Conservation (phyloP, 257 asterid species). For the Plectranthus barbatus region DNA sequence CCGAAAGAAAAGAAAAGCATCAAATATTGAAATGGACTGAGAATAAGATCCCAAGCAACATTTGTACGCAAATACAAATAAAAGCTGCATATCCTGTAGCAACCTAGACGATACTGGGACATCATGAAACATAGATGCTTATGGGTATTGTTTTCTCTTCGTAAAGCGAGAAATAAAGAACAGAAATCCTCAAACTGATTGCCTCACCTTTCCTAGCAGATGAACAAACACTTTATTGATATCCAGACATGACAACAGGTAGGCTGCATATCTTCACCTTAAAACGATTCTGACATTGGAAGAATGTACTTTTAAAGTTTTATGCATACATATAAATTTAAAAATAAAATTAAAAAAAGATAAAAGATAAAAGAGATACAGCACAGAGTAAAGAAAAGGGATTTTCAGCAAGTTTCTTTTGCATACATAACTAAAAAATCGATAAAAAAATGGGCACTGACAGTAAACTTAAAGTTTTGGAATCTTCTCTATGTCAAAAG, state of each 20-base stretch:
- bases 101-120: background rate
- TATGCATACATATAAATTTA: background rate
- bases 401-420: background rate
- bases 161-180: background rate
- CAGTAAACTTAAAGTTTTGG: slow-evolving; percentile 23
- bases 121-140: background rate
- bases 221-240: background rate
- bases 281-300: background rate
- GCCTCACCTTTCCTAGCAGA: slow-evolving; percentile 2
- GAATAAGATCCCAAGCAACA: background rate
- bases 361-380: background rate
- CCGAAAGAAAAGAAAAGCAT: background rate
- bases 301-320: background rate
- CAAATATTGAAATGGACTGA: background rate
- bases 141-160: slow-evolving; percentile 1
- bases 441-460: slow-evolving; percentile 4
- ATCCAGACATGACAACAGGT: background rate
- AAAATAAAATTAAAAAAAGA: background rate
- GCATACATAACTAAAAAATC: background rate
- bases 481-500: slow-evolving; percentile 54
- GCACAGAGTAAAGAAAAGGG: background rate
- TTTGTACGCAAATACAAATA: background rate
- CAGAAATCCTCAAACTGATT: background rate
- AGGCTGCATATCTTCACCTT: background rate
- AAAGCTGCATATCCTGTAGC: background rate